Conservation (phyloP, 352 stramenopile genomes). For the Phytophthora sojae region DNA sequence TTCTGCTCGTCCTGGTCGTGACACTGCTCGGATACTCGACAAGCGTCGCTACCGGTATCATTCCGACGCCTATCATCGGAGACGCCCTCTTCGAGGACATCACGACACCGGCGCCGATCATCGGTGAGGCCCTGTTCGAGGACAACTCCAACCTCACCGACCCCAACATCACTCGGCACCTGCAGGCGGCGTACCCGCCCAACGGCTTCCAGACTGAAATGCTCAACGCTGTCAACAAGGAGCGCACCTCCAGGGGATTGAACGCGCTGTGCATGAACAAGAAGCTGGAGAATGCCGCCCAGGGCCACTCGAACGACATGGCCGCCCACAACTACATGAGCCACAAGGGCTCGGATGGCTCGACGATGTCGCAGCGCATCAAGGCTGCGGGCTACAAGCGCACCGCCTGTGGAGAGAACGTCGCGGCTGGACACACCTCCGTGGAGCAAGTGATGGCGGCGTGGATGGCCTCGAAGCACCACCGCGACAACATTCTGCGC, state of each 20-base stretch:
- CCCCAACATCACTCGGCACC: constrained; percentile 11
- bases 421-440: constrained; percentile 50
- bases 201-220: constrained; percentile 40
- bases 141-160: constrained; percentile 12
- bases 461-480: constrained; percentile 62
- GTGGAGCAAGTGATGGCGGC: constrained; percentile 53
- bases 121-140: constrained; percentile 31
- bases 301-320: constrained; percentile 53
- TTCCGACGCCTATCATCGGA: constrained; percentile 28
- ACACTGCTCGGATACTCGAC: constrained; percentile 17
- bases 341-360: constrained; percentile 57
- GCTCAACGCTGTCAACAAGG: constrained; percentile 58
- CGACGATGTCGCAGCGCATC: constrained; percentile 47
- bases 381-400: constrained; percentile 49
- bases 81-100: constrained; percentile 34
- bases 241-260: constrained; percentile 48
- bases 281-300: constrained; percentile 38
- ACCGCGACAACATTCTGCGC: constrained; percentile 60
- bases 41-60: constrained; percentile 19
- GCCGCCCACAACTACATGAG: constrained; percentile 57
- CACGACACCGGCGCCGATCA: constrained; percentile 21
- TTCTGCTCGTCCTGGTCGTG: constrained; percentile 18
- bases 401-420: constrained; percentile 61
- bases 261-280: constrained; percentile 49
- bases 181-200: constrained; percentile 28